A percentile compares a stretch with the other conserved stretches of the same genome.
phyloP scores from a whole-genome alignment of 1,139 yeast genomes.

The Yamadazyma sp. region DNA sequence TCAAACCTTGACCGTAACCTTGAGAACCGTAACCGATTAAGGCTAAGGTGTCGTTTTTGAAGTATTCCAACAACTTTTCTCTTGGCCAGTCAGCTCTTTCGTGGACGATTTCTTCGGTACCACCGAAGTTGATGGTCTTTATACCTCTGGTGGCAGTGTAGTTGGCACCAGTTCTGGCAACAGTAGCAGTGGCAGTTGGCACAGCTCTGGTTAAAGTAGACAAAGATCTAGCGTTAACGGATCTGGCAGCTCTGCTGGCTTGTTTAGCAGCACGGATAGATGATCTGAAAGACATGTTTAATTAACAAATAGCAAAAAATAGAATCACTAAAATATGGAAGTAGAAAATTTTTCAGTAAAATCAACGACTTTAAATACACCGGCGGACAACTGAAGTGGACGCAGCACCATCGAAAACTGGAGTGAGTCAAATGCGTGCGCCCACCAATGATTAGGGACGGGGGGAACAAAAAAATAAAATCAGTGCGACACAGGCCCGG shows the following conservation, averaged over 20 bases:
- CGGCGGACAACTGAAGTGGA: not conserved
- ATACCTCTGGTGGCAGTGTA: slow-evolving; percentile 68
- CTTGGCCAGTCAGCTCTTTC: slow-evolving; percentile 99
- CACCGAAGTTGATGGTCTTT: slow-evolving; percentile 96
- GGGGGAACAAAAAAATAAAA: not conserved
- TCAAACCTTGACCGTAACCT: slow-evolving; percentile 99
- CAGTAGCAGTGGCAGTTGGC: slow-evolving; percentile 35
- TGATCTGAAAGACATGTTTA: slow-evolving; percentile 60
- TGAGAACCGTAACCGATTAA: slow-evolving; percentile 99
- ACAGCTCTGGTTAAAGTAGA: slow-evolving; percentile 53
- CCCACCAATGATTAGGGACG: slow-evolving; percentile 1
- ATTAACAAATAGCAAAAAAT: not conserved
- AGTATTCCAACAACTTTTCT: slow-evolving; percentile 92
- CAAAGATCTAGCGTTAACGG: slow-evolving; percentile 65
- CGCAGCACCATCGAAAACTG: not conserved
- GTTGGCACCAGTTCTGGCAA: slow-evolving; percentile 15
- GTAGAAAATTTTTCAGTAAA: slow-evolving; percentile 9
- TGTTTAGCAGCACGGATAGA: slow-evolving; percentile 62
- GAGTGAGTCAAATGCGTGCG: slow-evolving; percentile 4
- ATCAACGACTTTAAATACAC: slow-evolving; percentile 2
- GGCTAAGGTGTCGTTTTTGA: slow-evolving; percentile 97
- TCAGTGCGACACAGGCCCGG: slow-evolving; percentile 3
- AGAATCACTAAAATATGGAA: not conserved
- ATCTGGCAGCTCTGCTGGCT: slow-evolving; percentile 53
- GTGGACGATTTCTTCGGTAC: slow-evolving; percentile 91